These are phyloP conservation scores for Sugiyamaella pinicola DNA, from an alignment of 1,139 yeast genomes.

Conservation along the genomic window DNA sequence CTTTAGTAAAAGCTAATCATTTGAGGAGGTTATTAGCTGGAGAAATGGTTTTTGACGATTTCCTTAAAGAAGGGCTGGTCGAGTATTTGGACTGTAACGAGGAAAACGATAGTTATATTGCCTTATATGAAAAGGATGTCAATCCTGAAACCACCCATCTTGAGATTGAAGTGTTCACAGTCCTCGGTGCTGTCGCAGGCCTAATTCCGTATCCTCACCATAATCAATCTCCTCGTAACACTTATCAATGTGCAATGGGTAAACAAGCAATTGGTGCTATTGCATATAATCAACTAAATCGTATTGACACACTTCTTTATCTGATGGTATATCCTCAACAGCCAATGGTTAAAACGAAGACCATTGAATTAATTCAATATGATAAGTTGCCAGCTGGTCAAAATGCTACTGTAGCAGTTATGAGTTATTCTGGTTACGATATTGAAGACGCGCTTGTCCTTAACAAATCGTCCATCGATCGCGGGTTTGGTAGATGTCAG, in stretches of 20 bases:
- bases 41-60: slow-evolving; percentile 83
- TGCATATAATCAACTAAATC: slow-evolving; percentile 92
- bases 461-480: slow-evolving; percentile 88
- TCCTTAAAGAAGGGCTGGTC: slow-evolving; percentile 79
- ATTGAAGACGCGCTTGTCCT: slow-evolving; percentile 97
- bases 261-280: slow-evolving; percentile 99
- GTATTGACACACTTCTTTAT: slow-evolving; percentile 91
- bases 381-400: slow-evolving; percentile 99
- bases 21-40: slow-evolving; percentile 62
- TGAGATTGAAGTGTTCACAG: slow-evolving; percentile 96
- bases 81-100: slow-evolving; percentile 97
- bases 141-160: slow-evolving; percentile 71
- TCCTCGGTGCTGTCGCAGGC: slow-evolving; percentile 98
- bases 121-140: slow-evolving; percentile 76
- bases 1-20: slow-evolving; percentile 75
- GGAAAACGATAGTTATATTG: slow-evolving; percentile 93
- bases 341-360: slow-evolving; percentile 97
- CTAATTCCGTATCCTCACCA: slow-evolving; percentile 99
- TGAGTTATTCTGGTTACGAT: slow-evolving; percentile 99
- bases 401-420: slow-evolving; percentile 97
- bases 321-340: slow-evolving; percentile 98
- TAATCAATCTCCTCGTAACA: slow-evolving; percentile 97
- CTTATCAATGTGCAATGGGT: slow-evolving; percentile 99
- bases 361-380: slow-evolving; percentile 91
- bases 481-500: slow-evolving; percentile 98